Evolutionary conservation across 805 yeast genomes (phyloP).

Genomic region (Pichia heedii): DNA sequence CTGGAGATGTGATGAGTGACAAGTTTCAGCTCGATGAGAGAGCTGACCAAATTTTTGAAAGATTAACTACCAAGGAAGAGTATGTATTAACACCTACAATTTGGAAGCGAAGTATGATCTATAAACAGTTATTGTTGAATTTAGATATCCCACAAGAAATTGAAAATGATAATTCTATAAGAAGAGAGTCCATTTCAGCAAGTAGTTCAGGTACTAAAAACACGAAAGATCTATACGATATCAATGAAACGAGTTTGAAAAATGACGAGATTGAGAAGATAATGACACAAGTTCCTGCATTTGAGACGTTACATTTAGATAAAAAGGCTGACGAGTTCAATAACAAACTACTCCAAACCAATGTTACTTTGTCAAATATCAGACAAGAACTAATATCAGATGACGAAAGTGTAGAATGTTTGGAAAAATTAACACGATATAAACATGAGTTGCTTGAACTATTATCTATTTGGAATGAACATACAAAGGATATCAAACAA

Average conservation of each 20-base stretch:
- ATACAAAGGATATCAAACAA: conserved; percentile 38
- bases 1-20: too few relatives aligned
- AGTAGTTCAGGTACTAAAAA: conserved; percentile 11
- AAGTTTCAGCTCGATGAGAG: conserved; percentile 18
- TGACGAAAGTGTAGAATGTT: conserved; percentile 31
- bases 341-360: conserved; percentile 18
- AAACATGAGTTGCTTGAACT: conserved; percentile 28
- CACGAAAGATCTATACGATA: conserved; percentile 11
- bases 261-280: conserved; percentile 3
- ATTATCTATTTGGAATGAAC: conserved; percentile 40
- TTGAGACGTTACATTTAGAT: conserved; percentile 14
- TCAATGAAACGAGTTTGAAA: conserved; percentile 1
- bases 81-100: conserved; percentile 46
- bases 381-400: background rate
- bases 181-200: background rate
- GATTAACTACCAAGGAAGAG: conserved; percentile 17
- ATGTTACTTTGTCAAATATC: conserved; percentile 8
- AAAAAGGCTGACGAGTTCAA: conserved; percentile 21
- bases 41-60: conserved; percentile 16
- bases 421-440: conserved; percentile 30
- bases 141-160: conserved; percentile 68
- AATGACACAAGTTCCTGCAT: conserved; percentile 25
- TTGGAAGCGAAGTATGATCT: conserved; percentile 61
- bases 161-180: conserved; percentile 39
- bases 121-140: conserved; percentile 52